Evolutionary conservation across 441 rosid species (phyloP).

Genomic region (Erodium moschatum): DNA sequence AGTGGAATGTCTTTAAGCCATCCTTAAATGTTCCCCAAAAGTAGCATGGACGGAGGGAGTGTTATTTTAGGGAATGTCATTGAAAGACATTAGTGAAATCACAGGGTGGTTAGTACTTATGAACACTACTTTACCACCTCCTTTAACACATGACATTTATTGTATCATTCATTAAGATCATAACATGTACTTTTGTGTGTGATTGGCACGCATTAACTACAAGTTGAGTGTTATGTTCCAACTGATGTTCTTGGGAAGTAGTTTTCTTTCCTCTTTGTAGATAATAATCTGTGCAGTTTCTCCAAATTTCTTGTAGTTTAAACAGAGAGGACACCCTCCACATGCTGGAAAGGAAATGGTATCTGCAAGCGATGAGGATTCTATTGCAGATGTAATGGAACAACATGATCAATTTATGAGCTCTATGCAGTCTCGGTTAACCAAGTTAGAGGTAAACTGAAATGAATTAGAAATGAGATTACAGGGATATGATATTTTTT

Average conservation of each 20-base stretch:
- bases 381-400: constrained; percentile 56
- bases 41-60: neutral
- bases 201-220: neutral
- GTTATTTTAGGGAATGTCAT: neutral
- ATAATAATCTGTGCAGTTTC: constrained; percentile 17
- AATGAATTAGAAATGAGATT: constrained; percentile 18
- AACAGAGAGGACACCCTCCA: constrained; percentile 49
- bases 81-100: neutral
- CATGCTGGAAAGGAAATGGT: constrained; percentile 49
- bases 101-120: neutral
- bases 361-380: constrained; percentile 62
- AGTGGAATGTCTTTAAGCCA: neutral
- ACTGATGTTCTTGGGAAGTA: neutral
- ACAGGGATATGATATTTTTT: neutral
- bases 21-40: neutral
- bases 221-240: neutral
- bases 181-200: neutral
- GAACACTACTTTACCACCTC: neutral
- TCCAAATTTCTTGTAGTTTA: constrained; percentile 31
- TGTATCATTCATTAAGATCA: neutral
- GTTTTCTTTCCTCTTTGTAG: neutral
- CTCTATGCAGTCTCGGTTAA: constrained; percentile 86
- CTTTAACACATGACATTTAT: neutral
- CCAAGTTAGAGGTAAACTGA: constrained; percentile 73
- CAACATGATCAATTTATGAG: constrained; percentile 72